Evolutionary conservation across 345 rosid genomes (phyloP).

Genomic region (Eucalyptus curtisii): DNA sequence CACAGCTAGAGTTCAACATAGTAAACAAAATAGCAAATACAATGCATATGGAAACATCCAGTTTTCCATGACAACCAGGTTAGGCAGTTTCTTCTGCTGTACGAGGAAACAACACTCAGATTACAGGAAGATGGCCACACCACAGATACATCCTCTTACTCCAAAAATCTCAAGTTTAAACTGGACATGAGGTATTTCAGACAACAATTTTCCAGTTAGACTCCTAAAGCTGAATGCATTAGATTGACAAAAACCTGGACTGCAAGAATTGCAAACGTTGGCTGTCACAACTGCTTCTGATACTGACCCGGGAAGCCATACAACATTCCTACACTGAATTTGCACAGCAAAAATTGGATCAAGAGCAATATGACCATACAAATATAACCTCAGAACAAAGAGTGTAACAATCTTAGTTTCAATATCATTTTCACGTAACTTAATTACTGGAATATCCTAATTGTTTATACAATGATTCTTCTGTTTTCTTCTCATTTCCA

Average conservation of each 20-base stretch:
- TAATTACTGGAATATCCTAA: neutral
- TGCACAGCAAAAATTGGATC: neutral
- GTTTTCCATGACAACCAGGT: neutral
- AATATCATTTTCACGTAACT: neutral
- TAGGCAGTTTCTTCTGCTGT: neutral
- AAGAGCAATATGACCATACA: neutral
- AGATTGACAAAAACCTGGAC: slow-evolving; percentile 42
- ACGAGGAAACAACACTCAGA: neutral
- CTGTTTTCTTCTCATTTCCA: neutral
- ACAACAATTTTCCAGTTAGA: neutral
- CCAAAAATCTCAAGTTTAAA: neutral
- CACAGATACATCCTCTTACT: neutral
- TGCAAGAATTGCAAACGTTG: slow-evolving; percentile 59
- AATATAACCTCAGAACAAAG: neutral
- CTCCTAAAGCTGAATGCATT: neutral
- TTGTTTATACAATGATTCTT: neutral
- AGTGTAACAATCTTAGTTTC: neutral
- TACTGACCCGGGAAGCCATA: slow-evolving; percentile 95
- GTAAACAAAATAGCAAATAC: neutral
- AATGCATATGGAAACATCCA: neutral
- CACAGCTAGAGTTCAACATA: neutral
- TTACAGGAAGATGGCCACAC: neutral
- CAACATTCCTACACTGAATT: slow-evolving; percentile 82
- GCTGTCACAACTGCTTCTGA: slow-evolving; percentile 78
- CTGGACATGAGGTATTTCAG: neutral